phyloP scores from a whole-genome alignment of 352 stramenopile species.

The Phytophthora citricola region DNA sequence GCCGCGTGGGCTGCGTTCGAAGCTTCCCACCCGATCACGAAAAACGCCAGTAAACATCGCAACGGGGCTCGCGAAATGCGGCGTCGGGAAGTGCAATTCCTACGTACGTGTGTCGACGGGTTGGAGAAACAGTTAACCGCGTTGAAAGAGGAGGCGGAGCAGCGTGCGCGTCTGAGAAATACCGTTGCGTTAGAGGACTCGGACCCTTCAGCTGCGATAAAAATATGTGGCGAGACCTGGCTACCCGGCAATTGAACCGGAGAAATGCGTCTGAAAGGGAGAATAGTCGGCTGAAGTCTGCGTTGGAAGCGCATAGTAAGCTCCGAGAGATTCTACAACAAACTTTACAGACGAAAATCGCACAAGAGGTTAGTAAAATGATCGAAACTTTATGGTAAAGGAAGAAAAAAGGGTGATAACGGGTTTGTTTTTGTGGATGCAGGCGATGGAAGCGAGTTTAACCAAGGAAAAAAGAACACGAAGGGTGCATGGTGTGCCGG shows the following conservation, averaged over 20 bases:
- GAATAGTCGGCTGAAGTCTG: conserved; percentile 31
- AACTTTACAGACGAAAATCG: conserved; percentile 32
- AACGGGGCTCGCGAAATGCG: conserved; percentile 45
- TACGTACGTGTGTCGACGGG: conserved; percentile 20
- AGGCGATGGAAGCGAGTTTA: conserved; percentile 35
- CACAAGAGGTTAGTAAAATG: conserved; percentile 22
- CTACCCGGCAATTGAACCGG: conserved; percentile 37
- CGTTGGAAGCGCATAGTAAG: conserved; percentile 38
- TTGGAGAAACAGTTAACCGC: conserved; percentile 24
- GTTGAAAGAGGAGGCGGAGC: conserved; percentile 17
- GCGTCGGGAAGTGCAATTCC: conserved; percentile 37
- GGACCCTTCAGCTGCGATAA: conserved; percentile 7
- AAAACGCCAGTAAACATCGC: conserved; percentile 34
- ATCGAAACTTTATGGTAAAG: background rate
- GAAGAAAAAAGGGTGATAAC: background rate
- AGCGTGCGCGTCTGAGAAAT: conserved; percentile 7
- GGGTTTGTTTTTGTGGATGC: background rate
- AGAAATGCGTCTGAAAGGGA: conserved; percentile 31
- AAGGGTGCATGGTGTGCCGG: conserved; percentile 25
- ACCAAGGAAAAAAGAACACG: conserved; percentile 29
- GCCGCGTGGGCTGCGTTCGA: conserved; percentile 24
- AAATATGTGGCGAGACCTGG: conserved; percentile 34
- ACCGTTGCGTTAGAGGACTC: background rate
- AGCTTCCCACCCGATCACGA: conserved; percentile 19
- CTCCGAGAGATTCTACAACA: conserved; percentile 36